Evolutionary conservation across 371 early-diverging fungal genomes (phyloP).

Genomic region (Batrachochytrium dendrobatidis): DNA sequence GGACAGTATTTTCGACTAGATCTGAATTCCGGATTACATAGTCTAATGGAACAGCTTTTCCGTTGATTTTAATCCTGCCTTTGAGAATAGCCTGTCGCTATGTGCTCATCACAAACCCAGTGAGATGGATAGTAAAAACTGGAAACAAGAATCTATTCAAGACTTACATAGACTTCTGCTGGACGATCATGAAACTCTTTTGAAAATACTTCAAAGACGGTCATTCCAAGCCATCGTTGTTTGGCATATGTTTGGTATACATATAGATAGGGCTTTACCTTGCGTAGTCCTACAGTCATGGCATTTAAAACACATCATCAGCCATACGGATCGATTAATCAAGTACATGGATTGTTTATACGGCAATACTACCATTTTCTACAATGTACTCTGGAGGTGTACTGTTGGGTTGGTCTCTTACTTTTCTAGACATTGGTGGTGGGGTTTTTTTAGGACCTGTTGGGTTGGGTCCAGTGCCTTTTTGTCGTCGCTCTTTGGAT

Average conservation of each 20-base stretch:
- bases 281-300: constrained; percentile 17
- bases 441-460: too few relatives aligned
- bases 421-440: too few relatives aligned
- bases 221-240: constrained; percentile 79
- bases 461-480: too few relatives aligned
- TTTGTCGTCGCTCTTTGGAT: too few relatives aligned
- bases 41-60: constrained; percentile 39
- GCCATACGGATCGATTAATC: too few relatives aligned
- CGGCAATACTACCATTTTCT: neutral
- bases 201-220: constrained; percentile 66
- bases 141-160: neutral
- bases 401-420: too few relatives aligned
- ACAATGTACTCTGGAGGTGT: neutral
- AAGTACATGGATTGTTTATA: neutral
- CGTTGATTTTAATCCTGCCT: constrained; percentile 77
- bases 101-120: neutral
- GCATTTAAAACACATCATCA: neutral
- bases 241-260: constrained; percentile 77
- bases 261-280: constrained; percentile 36
- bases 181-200: constrained; percentile 82
- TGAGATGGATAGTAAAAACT: neutral
- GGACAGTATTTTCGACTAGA: constrained; percentile 68
- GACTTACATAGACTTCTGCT: constrained; percentile 65
- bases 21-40: constrained; percentile 55
- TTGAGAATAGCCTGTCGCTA: constrained; percentile 66